These are phyloP conservation scores for Decorospora gaudefroyi DNA, from an alignment of 2,329 filamentous ascomycete genomes.

Conservation along the genomic window DNA sequence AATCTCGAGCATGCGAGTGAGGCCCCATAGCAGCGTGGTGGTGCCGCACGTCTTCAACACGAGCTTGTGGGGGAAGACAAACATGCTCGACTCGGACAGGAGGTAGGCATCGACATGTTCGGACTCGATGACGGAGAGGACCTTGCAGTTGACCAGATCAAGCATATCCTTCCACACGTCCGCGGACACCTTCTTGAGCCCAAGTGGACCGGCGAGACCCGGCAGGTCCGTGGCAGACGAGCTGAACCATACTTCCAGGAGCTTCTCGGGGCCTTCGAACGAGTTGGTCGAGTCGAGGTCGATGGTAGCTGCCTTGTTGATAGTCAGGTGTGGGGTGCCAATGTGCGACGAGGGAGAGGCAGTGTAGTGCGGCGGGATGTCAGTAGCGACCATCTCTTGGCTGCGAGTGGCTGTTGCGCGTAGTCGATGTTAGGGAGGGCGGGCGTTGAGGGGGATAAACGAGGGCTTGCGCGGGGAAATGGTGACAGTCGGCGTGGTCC, in stretches of 20 bases:
- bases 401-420: slow-evolving; percentile 39
- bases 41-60: slow-evolving; percentile 98
- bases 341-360: slow-evolving; percentile 76
- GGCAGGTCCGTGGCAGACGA: slow-evolving; percentile 75
- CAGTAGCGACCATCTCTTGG: slow-evolving; percentile 80
- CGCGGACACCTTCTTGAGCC: slow-evolving; percentile 81
- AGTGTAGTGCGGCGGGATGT: slow-evolving; percentile 79
- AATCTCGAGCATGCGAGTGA: slow-evolving; percentile 90
- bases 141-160: slow-evolving; percentile 97
- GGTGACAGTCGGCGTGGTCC: slow-evolving; percentile 68
- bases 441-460: slow-evolving; percentile 78
- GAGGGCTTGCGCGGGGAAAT: slow-evolving; percentile 86
- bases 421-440: slow-evolving; percentile 86
- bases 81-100: slow-evolving; percentile 99
- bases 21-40: slow-evolving; percentile 85
- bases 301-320: slow-evolving; percentile 92
- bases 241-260: slow-evolving; percentile 97
- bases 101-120: slow-evolving; percentile 96
- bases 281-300: slow-evolving; percentile 94
- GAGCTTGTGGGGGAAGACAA: slow-evolving; percentile 99
- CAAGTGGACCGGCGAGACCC: slow-evolving; percentile 69
- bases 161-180: slow-evolving; percentile 96
- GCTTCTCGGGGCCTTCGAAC: slow-evolving; percentile 97
- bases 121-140: slow-evolving; percentile 89
- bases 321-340: slow-evolving; percentile 87